Conservation (phyloP, 2,329 filamentous ascomycete species). For the Dryadomyces sulphureus region DNA sequence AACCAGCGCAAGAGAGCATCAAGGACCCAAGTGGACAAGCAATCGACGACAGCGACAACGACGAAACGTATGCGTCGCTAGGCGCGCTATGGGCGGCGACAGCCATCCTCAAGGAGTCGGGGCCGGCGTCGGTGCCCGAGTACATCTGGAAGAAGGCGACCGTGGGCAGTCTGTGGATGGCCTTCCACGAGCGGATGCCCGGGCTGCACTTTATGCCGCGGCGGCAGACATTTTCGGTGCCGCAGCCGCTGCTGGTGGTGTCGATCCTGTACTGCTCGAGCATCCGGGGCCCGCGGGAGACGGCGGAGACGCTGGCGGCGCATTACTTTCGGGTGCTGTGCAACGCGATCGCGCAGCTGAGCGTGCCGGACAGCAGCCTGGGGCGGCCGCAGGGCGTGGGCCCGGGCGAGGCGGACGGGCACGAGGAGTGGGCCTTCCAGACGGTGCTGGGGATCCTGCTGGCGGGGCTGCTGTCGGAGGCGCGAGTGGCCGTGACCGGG, state of each 20-base stretch:
- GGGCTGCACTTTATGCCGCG: slow-evolving; percentile 28
- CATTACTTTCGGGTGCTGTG: slow-evolving; percentile 10
- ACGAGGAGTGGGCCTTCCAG: slow-evolving; percentile 12
- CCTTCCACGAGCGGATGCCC: slow-evolving; percentile 27
- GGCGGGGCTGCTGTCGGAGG: slow-evolving; percentile 8
- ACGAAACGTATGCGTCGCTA: slow-evolving; percentile 2
- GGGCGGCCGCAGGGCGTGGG: slow-evolving; percentile 2
- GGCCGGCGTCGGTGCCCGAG: neutral
- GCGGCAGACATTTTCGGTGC: slow-evolving; percentile 26
- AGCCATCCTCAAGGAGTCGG: neutral
- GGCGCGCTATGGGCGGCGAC: slow-evolving; percentile 7
- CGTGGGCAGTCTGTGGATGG: slow-evolving; percentile 5
- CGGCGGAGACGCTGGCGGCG: slow-evolving; percentile 6
- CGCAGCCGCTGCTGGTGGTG: slow-evolving; percentile 25
- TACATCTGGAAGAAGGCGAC: slow-evolving; percentile 7
- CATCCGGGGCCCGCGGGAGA: slow-evolving; percentile 4
- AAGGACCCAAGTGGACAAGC: neutral
- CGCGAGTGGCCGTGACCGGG: slow-evolving; percentile 5
- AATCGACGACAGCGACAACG: neutral
- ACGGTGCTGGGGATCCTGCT: slow-evolving; percentile 10
- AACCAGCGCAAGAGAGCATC: too few species aligned
- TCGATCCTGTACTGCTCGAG: slow-evolving; percentile 27
- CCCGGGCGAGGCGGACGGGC: neutral
- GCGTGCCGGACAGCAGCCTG: slow-evolving; percentile 7
- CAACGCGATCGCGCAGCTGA: slow-evolving; percentile 9